Evolutionary conservation across 1,284 basidiomycete genomes (phyloP).

Genomic region (Apiotrichum veenhuisii): DNA sequence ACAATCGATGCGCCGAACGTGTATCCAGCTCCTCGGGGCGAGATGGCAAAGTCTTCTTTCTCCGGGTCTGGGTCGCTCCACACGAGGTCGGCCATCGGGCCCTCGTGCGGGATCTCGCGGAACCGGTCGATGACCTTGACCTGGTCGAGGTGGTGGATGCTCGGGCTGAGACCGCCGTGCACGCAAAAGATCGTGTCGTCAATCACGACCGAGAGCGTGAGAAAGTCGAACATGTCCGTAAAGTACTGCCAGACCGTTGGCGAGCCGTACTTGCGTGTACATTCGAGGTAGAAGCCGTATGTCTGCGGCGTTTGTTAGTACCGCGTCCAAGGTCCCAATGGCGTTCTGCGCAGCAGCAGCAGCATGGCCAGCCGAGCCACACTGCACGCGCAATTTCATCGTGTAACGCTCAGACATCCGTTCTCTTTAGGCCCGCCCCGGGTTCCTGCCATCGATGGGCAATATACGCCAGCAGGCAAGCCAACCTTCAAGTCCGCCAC

Average conservation of each 20-base stretch:
- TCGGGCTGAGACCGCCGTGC: slow-evolving; percentile 95
- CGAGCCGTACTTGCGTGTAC: slow-evolving; percentile 93
- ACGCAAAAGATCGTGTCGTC: slow-evolving; percentile 99
- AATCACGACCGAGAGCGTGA: slow-evolving; percentile 95
- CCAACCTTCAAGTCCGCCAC: slow-evolving; percentile 8
- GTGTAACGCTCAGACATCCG: slow-evolving; percentile 44
- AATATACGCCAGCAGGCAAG: slow-evolving; percentile 16
- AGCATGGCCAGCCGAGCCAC: neutral
- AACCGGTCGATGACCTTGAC: slow-evolving; percentile 99
- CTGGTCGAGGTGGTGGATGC: slow-evolving; percentile 98
- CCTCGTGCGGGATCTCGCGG: slow-evolving; percentile 98
- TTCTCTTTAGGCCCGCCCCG: slow-evolving; percentile 32
- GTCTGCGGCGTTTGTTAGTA: too few relatives aligned
- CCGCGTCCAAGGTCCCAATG: too few relatives aligned
- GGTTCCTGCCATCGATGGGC: slow-evolving; percentile 16
- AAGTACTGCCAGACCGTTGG: slow-evolving; percentile 99
- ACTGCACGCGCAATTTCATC: neutral
- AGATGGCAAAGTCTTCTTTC: slow-evolving; percentile 99
- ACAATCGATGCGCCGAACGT: slow-evolving; percentile 98
- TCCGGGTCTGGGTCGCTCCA: slow-evolving; percentile 99
- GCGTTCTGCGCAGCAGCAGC: neutral
- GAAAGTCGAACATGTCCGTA: slow-evolving; percentile 99
- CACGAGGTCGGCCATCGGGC: slow-evolving; percentile 99
- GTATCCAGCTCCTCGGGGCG: slow-evolving; percentile 94
- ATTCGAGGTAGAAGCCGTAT: slow-evolving; percentile 99